Evolutionary conservation across 176 grass and related monocot species (phyloP), one percentile per base, ranked within the genome.

Genomic region (Eragrostis nindensis): DNA sequence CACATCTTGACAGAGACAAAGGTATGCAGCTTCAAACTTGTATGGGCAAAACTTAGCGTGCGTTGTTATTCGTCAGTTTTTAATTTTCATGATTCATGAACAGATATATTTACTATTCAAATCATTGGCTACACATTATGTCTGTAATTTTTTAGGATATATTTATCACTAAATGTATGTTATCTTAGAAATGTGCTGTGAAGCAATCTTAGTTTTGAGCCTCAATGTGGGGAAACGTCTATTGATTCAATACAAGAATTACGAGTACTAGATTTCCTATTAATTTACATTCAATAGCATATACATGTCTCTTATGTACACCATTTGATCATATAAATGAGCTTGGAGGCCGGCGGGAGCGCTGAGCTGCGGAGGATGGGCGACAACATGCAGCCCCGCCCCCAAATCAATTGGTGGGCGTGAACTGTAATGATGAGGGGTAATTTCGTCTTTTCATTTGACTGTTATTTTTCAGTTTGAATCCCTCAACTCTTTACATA

Each of bases 1-100:
- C 90, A 29, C 92, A 92, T 79, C 88, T 98, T 70, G 92, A 98
- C 66, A 98, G 93, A 83, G 95, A 98, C 69, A 92, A 91, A 88
- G 90, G 90, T 53, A 98, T 94, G 95, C 95, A 98, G 71, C 88
- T 98, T 90, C 89, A 90, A 83, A 52, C 86, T 80, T 80, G 78
- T 95, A 66, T 98, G 93, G 83, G 62, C 81, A 55, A 89, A 89
- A 91, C 87, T 98, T 83, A 93, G 88, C 86, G 95, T 98, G 56
- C 6, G 74, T 88, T 60, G 52, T 79, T 87, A 63, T 59, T 54
- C n/a, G 32, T 79, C 78, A 44, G 52, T 74, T 79, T 36, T 62
- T 54, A 39, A 8, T 54, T 68, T 9, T n/a, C 19, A 47, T 53
- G 42, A 52, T 82, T 45, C 46, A 57, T 80, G 42, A 72, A 70